Percentiles rank a stretch among this genome's conserved stretches.
phyloP scores from a whole-genome alignment of 2,329 filamentous ascomycete species.

The Apiospora marii region DNA sequence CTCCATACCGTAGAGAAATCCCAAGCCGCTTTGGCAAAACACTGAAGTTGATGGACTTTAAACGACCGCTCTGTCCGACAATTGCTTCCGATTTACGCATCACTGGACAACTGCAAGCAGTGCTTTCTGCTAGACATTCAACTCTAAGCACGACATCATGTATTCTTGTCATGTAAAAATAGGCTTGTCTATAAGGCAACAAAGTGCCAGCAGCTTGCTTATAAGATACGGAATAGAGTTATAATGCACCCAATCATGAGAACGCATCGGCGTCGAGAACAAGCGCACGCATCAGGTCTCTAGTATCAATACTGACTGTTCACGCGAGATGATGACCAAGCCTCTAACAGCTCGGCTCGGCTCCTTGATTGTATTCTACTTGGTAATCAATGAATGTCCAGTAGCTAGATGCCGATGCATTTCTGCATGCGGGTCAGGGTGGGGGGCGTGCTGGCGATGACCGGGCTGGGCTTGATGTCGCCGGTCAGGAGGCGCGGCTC shows the following conservation, averaged over 20 bases:
- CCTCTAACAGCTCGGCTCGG: neutral
- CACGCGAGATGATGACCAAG: neutral
- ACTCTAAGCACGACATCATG: too few species aligned
- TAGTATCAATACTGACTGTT: neutral
- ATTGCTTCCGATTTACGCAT: neutral
- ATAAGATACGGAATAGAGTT: neutral
- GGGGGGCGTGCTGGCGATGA: slow-evolving; percentile 42
- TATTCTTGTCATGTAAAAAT: neutral
- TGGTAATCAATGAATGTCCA: too few species aligned
- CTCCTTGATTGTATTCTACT: neutral
- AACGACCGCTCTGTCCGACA: neutral
- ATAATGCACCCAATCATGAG: neutral
- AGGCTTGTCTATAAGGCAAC: neutral
- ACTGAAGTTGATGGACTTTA: neutral
- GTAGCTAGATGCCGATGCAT: slow-evolving; percentile 35
- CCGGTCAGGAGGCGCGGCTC: slow-evolving; percentile 44
- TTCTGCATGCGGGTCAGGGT: slow-evolving; percentile 45
- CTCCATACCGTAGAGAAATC: neutral
- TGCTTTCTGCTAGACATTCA: too few species aligned
- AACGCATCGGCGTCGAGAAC: neutral
- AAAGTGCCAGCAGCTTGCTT: too few species aligned
- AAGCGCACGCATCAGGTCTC: neutral
- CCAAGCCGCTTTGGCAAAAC: neutral
- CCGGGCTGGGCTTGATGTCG: slow-evolving; percentile 43
- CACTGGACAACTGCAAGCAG: too few species aligned